phyloP scores from a whole-genome alignment of 1,139 yeast genomes.

The Yamadazyma atlantica region DNA sequence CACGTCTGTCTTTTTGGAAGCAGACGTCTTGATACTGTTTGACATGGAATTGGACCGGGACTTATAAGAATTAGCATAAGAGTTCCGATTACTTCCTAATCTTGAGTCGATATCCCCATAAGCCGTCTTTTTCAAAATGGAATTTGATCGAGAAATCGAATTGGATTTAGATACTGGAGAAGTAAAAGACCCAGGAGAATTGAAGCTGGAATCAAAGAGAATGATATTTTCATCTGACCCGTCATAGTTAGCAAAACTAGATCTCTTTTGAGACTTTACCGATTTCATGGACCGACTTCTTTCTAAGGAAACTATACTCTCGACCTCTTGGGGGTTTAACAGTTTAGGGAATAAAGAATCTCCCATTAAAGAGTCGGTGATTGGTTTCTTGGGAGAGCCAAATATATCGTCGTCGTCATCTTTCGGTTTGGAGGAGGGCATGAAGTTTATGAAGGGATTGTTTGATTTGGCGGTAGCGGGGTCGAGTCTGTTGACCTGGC shows the following conservation, averaged over 20 bases:
- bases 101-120: constrained; percentile 7
- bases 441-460: constrained; percentile 14
- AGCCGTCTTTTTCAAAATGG: constrained; percentile 43
- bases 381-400: constrained; percentile 33
- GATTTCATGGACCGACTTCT: constrained; percentile 64
- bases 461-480: constrained; percentile 10
- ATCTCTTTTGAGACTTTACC: constrained; percentile 38
- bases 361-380: constrained; percentile 38
- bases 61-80: not conserved
- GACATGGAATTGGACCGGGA: not conserved
- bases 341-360: constrained; percentile 73
- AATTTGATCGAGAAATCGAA: constrained; percentile 34
- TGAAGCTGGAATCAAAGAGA: constrained; percentile 19
- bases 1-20: constrained; percentile 10
- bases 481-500: not conserved
- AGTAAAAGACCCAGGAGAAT: constrained; percentile 8
- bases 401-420: constrained; percentile 17
- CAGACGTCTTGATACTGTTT: not conserved
- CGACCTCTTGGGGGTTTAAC: constrained; percentile 65
- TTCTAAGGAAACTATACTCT: constrained; percentile 70
- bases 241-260: constrained; percentile 45
- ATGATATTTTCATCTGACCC: constrained; percentile 49
- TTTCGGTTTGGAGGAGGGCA: constrained; percentile 3
- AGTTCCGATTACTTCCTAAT: not conserved
- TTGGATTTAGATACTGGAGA: constrained; percentile 15